These are phyloP conservation scores for Hericium coralloides DNA, from an alignment of 768 basidiomycete genomes.

Conservation along the genomic window DNA sequence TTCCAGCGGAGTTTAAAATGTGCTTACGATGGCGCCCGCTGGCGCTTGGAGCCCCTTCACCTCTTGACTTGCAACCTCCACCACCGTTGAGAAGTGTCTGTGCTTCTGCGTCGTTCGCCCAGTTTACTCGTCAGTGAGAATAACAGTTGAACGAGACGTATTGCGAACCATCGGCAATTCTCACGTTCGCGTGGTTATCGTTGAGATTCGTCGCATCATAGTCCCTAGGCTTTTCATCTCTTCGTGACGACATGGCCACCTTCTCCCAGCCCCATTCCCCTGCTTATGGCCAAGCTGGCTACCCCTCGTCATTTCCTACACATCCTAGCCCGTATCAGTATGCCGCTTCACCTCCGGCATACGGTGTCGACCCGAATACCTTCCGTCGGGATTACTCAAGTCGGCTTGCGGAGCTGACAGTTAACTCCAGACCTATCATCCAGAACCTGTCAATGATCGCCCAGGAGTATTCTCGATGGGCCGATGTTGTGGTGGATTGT, in stretches of 20 bases:
- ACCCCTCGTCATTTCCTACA: conserved; percentile 17
- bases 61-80: conserved; percentile 15
- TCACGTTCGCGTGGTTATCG: conserved; percentile 2
- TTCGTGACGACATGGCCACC: conserved; percentile 40
- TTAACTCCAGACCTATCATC: conserved; percentile 94
- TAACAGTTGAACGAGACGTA: neutral
- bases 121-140: neutral
- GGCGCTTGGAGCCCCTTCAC: neutral
- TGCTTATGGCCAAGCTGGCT: conserved; percentile 30
- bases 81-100: conserved; percentile 13
- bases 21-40: neutral
- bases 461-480: conserved; percentile 73
- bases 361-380: conserved; percentile 52
- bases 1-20: conserved; percentile 7
- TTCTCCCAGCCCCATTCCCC: conserved; percentile 47
- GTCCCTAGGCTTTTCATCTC: conserved; percentile 7
- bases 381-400: conserved; percentile 74
- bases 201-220: conserved; percentile 10
- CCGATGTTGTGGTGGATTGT: conserved; percentile 73
- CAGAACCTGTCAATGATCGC: conserved; percentile 89
- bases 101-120: conserved; percentile 4
- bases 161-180: neutral
- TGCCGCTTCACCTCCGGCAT: conserved; percentile 31
- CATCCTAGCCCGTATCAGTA: conserved; percentile 40
- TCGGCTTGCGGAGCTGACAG: conserved; percentile 72